phyloP scores from a whole-genome alignment of 202 grass and related monocot species.

The Setaria viridis region DNA sequence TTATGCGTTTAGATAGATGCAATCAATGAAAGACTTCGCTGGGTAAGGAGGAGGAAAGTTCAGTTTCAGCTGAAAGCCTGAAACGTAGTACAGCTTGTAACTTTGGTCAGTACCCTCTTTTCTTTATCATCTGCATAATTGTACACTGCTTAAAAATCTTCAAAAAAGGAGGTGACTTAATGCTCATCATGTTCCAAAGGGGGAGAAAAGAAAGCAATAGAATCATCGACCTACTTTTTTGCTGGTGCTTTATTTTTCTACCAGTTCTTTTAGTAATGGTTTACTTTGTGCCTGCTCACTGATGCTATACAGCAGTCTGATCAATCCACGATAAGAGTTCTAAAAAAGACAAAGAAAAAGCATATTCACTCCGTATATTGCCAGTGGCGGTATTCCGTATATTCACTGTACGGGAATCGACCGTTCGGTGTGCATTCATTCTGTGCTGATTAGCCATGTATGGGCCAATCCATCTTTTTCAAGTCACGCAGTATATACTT shows the following conservation, averaged over 20 bases:
- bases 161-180: background rate
- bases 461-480: background rate
- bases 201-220: background rate
- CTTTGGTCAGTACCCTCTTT: background rate
- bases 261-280: background rate
- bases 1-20: background rate
- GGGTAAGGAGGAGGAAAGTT: background rate
- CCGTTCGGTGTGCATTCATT: background rate
- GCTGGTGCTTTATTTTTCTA: background rate
- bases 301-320: background rate
- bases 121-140: background rate
- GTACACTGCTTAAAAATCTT: background rate
- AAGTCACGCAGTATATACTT: background rate
- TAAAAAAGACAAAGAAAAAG: background rate
- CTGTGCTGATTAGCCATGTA: background rate
- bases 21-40: background rate
- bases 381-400: background rate
- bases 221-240: background rate
- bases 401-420: background rate
- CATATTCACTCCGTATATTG: background rate
- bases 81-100: background rate
- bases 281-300: background rate
- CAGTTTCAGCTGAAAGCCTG: background rate
- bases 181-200: conserved; percentile 3
- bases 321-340: background rate